phyloP scores from a whole-genome alignment of 2,329 filamentous ascomycete species.

The Botrytis hyacinthi region DNA sequence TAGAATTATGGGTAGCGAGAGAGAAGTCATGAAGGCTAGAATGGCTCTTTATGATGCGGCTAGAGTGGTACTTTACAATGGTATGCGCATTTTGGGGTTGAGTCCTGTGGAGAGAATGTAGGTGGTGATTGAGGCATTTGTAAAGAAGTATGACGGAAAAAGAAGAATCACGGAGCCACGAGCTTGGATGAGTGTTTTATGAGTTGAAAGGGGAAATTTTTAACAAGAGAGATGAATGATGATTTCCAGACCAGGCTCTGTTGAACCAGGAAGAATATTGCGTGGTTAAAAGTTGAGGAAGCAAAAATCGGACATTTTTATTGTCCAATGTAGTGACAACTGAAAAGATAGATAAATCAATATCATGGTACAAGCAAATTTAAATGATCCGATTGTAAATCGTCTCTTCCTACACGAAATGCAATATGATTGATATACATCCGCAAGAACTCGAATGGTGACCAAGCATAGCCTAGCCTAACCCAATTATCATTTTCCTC shows the following conservation, averaged over 20 bases:
- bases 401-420: background rate
- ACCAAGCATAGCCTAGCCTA: background rate
- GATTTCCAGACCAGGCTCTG: too few species aligned
- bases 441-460: background rate
- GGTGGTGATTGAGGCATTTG: background rate
- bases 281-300: background rate
- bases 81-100: conserved; percentile 78
- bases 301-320: background rate
- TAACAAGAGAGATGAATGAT: background rate
- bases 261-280: background rate
- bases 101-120: conserved; percentile 62
- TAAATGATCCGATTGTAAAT: background rate
- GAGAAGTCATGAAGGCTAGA: conserved; percentile 66
- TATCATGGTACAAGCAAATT: background rate
- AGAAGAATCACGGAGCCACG: background rate
- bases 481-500: background rate
- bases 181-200: background rate
- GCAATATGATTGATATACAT: background rate
- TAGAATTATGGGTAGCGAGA: conserved; percentile 76
- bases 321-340: background rate
- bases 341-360: background rate
- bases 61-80: conserved; percentile 74
- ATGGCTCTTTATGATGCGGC: conserved; percentile 77
- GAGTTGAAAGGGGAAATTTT: background rate
- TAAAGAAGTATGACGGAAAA: background rate